phyloP scores from a whole-genome alignment of 169 alveolate species.

The Cryptosporidium muris region DNA sequence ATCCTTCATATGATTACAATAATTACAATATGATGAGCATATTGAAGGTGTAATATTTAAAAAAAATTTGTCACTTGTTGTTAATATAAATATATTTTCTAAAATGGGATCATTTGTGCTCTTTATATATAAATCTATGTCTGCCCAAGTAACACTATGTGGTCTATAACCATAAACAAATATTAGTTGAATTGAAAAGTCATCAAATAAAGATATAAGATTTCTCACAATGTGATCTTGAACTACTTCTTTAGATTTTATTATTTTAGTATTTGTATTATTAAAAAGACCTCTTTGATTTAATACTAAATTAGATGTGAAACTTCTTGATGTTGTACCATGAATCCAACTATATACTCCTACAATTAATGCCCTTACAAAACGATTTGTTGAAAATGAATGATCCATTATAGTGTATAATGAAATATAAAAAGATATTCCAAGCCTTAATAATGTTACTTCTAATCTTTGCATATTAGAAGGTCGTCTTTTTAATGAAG shows the following conservation, averaged over 20 bases:
- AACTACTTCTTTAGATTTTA: constrained; percentile 17
- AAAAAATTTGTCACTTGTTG: constrained; percentile 31
- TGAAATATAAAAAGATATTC: constrained; percentile 65
- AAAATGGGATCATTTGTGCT: constrained; percentile 22
- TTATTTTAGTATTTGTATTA: neutral
- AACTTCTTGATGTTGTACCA: constrained; percentile 7
- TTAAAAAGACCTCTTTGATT: neutral
- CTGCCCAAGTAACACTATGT: constrained; percentile 59
- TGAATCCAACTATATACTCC: constrained; percentile 70
- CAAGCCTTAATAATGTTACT: constrained; percentile 45
- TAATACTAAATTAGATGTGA: neutral
- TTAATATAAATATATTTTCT: constrained; percentile 12
- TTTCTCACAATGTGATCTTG: constrained; percentile 53
- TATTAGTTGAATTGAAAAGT: constrained; percentile 44
- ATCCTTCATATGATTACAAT: neutral
- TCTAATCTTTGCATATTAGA: constrained; percentile 63
- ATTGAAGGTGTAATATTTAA: constrained; percentile 16
- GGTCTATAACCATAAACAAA: constrained; percentile 60
- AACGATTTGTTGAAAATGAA: constrained; percentile 68
- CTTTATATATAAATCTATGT: constrained; percentile 13
- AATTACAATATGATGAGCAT: neutral
- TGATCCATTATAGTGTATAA: constrained; percentile 55
- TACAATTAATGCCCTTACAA: constrained; percentile 44
- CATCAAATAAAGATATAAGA: constrained; percentile 42
- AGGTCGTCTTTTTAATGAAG: constrained; percentile 58